phyloP scores from a whole-genome alignment of 2,329 filamentous ascomycete genomes.

The Fusarium coicis region DNA sequence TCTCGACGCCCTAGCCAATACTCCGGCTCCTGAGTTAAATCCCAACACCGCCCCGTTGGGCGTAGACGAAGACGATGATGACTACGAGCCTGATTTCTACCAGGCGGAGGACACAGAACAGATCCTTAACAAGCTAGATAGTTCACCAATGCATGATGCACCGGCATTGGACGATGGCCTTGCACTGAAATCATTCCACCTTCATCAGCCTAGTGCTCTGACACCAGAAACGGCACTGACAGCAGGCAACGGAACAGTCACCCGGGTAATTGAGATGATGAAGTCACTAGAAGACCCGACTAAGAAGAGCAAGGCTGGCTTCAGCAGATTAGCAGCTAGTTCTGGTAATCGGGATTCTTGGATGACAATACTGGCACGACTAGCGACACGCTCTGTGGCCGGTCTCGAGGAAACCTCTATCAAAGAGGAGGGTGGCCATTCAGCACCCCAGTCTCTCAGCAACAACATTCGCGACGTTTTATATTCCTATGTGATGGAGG shows the following conservation, averaged over 20 bases:
- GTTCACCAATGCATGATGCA: slow-evolving; percentile 64
- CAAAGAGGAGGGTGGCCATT: slow-evolving; percentile 65
- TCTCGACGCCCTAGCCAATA: slow-evolving; percentile 57
- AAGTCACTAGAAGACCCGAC: slow-evolving; percentile 75
- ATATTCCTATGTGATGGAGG: slow-evolving; percentile 87
- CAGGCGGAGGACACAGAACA: slow-evolving; percentile 82
- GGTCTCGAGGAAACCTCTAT: slow-evolving; percentile 71
- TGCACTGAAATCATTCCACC: slow-evolving; percentile 79
- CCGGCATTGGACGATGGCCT: slow-evolving; percentile 56
- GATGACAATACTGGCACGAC: slow-evolving; percentile 85
- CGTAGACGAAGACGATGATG: slow-evolving; percentile 82
- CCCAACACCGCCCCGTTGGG: slow-evolving; percentile 70
- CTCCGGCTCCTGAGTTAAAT: slow-evolving; percentile 60
- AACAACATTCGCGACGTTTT: slow-evolving; percentile 82
- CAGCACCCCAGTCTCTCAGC: slow-evolving; percentile 61
- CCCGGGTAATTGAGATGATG: slow-evolving; percentile 82
- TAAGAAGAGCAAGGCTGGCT: slow-evolving; percentile 75
- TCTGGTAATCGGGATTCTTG: slow-evolving; percentile 89
- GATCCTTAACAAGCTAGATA: slow-evolving; percentile 80
- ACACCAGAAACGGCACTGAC: slow-evolving; percentile 77
- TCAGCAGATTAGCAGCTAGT: slow-evolving; percentile 85
- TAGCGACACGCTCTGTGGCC: slow-evolving; percentile 82
- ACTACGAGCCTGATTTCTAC: slow-evolving; percentile 91
- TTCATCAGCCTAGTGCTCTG: slow-evolving; percentile 80
- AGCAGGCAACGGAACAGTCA: slow-evolving; percentile 78